Base-by-base conservation (phyloP, 164 flowering plant genomes). In the Annona cherimola region DNA sequence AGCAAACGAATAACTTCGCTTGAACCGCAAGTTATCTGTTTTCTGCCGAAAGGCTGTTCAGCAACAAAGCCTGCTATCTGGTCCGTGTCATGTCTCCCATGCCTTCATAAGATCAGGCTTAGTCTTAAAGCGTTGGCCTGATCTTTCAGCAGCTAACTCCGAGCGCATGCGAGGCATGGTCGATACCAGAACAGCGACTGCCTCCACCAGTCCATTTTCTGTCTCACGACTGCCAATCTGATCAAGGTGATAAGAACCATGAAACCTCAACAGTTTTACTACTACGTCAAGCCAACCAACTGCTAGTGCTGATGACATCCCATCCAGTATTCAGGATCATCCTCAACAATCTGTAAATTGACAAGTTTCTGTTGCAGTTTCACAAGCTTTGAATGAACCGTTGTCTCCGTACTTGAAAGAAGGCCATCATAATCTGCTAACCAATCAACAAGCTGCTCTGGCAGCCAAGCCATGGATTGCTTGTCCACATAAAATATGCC, bases 71-170 rank as follows among this genome's bases (percentile, higher is more conserved):
- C n/a, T n/a, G n/a, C n/a, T n/a, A n/a, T n/a, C n/a, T n/a, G n/a
- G n/a, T n/a, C n/a, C n/a, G n/a, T n/a, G n/a, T n/a, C n/a, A n/a
- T n/a, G n/a, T n/a, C n/a, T n/a, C n/a, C 54, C 8, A 54, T 84
- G 93, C 99, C 98, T 89, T 93, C 74, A 87, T 77, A 83, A 93
- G 93, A 74, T 96, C 98, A 72, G 98, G 89, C 81, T 88, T 96
- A 70, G 88, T 82, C 69, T 78, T 75, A 71, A 73, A 90, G 87
- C 95, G 89, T 82, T 88, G 91, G 67, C 99, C 99, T 68, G 88
- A 77, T 71, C 74, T 86, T 77, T 89, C 89, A 71, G 70, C 76
- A 71, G 74, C 75, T 55, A 86, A 45, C 65, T 87, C 84, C 35
- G 93, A 85, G 42, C 98, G 95, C 83, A 93, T 76, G 65, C 94